Percentiles rank a stretch among this genome's conserved stretches.
Evolutionary conservation across 192 early-diverging fungal species (phyloP).

Genomic region (Chytriomyces confervae): DNA sequence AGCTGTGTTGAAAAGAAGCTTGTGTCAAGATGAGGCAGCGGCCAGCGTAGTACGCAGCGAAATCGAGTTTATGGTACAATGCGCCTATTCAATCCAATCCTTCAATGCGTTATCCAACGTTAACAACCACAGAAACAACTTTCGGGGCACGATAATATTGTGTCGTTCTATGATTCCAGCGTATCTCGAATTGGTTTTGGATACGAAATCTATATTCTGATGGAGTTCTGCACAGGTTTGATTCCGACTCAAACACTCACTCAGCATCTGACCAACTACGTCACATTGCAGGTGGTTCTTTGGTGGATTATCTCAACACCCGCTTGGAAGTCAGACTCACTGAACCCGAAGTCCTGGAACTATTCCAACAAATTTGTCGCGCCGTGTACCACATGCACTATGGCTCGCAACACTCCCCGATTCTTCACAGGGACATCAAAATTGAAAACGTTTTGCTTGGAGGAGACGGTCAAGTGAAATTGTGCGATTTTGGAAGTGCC

Average conservation of each 20-base stretch:
- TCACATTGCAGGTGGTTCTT: constrained; percentile 65
- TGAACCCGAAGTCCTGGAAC: constrained; percentile 85
- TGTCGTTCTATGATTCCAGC: constrained; percentile 73
- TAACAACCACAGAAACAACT: constrained; percentile 1
- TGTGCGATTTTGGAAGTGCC: constrained; percentile 97
- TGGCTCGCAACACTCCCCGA: constrained; percentile 59
- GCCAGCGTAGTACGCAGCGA: constrained; percentile 73
- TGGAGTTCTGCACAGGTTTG: constrained; percentile 88
- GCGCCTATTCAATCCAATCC: not conserved
- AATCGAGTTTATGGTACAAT: constrained; percentile 74
- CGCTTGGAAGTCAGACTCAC: constrained; percentile 72
- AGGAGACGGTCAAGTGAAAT: constrained; percentile 71
- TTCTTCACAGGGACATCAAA: constrained; percentile 81
- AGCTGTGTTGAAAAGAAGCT: constrained; percentile 83
- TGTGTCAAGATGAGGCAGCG: constrained; percentile 70
- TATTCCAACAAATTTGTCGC: constrained; percentile 85
- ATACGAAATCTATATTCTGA: constrained; percentile 85
- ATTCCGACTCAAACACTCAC: not conserved
- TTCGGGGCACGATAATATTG: constrained; percentile 85
- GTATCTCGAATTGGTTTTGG: constrained; percentile 57
- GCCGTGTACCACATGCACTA: constrained; percentile 94
- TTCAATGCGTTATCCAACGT: not conserved
- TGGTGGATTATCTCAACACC: constrained; percentile 88
- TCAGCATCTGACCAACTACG: not conserved
- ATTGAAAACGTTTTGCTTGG: constrained; percentile 81